phyloP scores from a whole-genome alignment of 768 basidiomycete species.

The Suillus lakei region DNA sequence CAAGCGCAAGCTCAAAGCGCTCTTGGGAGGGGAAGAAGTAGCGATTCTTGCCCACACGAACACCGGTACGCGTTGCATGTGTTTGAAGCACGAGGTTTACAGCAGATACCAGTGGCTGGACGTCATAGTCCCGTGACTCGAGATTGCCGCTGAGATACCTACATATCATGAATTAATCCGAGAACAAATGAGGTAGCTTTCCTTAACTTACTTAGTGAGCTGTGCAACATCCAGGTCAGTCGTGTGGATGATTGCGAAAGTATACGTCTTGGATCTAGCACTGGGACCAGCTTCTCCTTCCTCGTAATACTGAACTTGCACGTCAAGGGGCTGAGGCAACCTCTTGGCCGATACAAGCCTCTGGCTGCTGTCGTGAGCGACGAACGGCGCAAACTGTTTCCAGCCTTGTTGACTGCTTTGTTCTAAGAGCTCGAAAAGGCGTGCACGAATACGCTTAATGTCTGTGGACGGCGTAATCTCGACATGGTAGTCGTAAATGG shows the following conservation, averaged over 20 bases:
- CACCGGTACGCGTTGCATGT: slow-evolving; percentile 46
- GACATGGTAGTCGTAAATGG: slow-evolving; percentile 52
- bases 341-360: slow-evolving; percentile 44
- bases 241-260: slow-evolving; percentile 39
- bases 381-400: slow-evolving; percentile 35
- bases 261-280: slow-evolving; percentile 39
- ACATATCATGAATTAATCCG: slow-evolving; percentile 7
- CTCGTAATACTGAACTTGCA: slow-evolving; percentile 41
- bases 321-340: slow-evolving; percentile 42
- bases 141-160: slow-evolving; percentile 48
- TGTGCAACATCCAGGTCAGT: slow-evolving; percentile 34
- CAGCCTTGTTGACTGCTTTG: slow-evolving; percentile 40
- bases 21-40: slow-evolving; percentile 50
- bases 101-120: slow-evolving; percentile 48
- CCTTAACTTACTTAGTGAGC: slow-evolving; percentile 37
- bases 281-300: slow-evolving; percentile 42
- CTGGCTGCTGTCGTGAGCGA: slow-evolving; percentile 47
- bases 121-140: slow-evolving; percentile 43
- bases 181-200: background rate
- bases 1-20: slow-evolving; percentile 34
- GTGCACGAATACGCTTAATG: slow-evolving; percentile 41
- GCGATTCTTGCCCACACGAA: slow-evolving; percentile 53
- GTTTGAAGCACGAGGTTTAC: slow-evolving; percentile 54
- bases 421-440: slow-evolving; percentile 51
- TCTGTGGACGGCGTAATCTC: slow-evolving; percentile 39